Evolutionary conservation across 306 rosid species (phyloP), one percentile per base, ranked within the genome.

Genomic region (Glycyrrhiza uralensis): DNA sequence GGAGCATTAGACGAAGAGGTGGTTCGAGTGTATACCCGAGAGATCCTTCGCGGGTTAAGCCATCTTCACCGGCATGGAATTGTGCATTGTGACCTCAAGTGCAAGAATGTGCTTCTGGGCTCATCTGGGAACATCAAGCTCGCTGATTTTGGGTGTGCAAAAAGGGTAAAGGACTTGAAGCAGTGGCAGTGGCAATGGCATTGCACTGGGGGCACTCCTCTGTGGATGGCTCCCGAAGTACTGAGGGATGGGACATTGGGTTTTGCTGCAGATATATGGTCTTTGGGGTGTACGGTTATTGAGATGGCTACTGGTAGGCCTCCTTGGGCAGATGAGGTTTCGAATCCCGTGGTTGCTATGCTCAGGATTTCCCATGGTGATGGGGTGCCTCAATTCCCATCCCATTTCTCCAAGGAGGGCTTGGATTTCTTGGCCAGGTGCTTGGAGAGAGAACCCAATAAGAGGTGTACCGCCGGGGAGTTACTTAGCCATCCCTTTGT

Each of bases 201-300:
- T 8, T 33, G 13, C 9, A 10, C 9, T 50, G 75, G 80, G 20
- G 91, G 92, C 12, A 85, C 90, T 15, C 90, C 92, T 36, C 52
- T 89, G 1, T 89, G 92, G 96, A 89, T 89, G 96, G 90, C 96
- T 75, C 92, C 92, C 39, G 96, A 89, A 79, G 87, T 83, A 6
- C 23, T 89, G 77, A 81, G 82, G 56, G 77, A 83, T 17, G 88
- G 81, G 69, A 54, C 35, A 15, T 11, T 55, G 0, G 78, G 62
- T 68, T 80, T 79, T 50, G 52, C 70, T 45, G 79, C 85, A 0
- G 90, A 89, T 69, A 77, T 89, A 51, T 89, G 92, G 92, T 89
- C 92, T 30, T 66, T 87, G 72, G 94, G 91, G 12, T 89, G 91
- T 60, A 84, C 87, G 0, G 77, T 89, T n/a, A 84, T 89, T 52